phyloP scores from a whole-genome alignment of 1,284 basidiomycete genomes.

The Baeospora myosura region DNA sequence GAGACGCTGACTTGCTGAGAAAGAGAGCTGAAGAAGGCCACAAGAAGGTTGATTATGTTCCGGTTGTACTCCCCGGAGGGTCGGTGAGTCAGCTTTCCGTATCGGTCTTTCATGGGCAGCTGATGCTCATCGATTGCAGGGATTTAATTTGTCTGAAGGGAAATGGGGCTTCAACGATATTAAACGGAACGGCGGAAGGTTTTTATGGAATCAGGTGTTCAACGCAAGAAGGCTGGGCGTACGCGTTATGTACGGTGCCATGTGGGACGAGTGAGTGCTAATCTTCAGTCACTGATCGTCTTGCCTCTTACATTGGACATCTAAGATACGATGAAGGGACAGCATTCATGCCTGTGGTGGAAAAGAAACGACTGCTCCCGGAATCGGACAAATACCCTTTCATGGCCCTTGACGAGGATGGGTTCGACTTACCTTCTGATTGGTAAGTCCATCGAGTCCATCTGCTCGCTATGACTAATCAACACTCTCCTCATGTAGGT shows the following conservation, averaged over 20 bases:
- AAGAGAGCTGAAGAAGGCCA: conserved; percentile 37
- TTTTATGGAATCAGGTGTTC: conserved; percentile 68
- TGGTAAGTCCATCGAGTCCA: conserved; percentile 37
- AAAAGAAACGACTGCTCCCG: conserved; percentile 50
- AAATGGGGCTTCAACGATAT: conserved; percentile 63
- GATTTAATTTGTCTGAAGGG: conserved; percentile 58
- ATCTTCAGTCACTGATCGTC: background rate
- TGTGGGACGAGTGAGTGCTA: conserved; percentile 73
- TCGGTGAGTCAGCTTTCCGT: conserved; percentile 42
- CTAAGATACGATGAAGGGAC: conserved; percentile 74
- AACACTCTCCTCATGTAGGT: conserved; percentile 33
- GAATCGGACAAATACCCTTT: conserved; percentile 48
- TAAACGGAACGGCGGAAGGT: conserved; percentile 59
- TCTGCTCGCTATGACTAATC: background rate
- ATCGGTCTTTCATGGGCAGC: conserved; percentile 3
- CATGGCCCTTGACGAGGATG: conserved; percentile 65
- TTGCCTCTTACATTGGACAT: conserved; percentile 3
- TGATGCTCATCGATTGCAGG: conserved; percentile 32
- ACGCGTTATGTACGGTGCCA: conserved; percentile 66
- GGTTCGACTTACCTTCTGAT: conserved; percentile 63
- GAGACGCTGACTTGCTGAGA: conserved; percentile 52
- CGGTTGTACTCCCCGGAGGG: conserved; percentile 66
- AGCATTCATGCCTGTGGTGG: conserved; percentile 62
- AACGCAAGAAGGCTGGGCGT: conserved; percentile 56
- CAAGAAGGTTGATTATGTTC: conserved; percentile 63